Conservation (phyloP, 768 basidiomycete genomes). For the Chalciporus sphaerocephalus region DNA sequence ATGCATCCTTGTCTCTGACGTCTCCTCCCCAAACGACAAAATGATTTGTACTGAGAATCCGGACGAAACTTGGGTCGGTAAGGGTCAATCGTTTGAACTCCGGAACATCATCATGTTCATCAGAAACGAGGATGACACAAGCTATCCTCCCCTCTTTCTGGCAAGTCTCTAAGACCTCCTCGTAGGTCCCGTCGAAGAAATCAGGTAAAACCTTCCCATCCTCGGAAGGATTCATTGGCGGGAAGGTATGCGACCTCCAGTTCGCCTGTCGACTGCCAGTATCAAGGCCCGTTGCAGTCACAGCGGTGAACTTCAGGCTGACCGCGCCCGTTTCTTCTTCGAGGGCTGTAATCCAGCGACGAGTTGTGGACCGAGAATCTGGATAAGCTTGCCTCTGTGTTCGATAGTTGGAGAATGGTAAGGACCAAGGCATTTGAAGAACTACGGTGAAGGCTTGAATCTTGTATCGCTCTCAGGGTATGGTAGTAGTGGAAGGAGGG, state of each 20-base stretch:
- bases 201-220: constrained; percentile 63
- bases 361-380: constrained; percentile 52
- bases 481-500: too few species aligned
- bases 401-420: constrained; percentile 39
- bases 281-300: constrained; percentile 38
- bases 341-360: constrained; percentile 73
- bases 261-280: constrained; percentile 45
- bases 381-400: constrained; percentile 33
- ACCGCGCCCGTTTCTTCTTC: constrained; percentile 84
- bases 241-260: constrained; percentile 30
- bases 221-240: constrained; percentile 27
- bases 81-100: constrained; percentile 87
- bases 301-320: constrained; percentile 42
- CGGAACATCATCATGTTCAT: constrained; percentile 85
- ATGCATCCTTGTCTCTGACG: constrained; percentile 75
- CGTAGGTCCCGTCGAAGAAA: constrained; percentile 78
- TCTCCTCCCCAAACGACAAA: constrained; percentile 92
- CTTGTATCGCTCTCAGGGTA: too few species aligned
- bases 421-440: neutral
- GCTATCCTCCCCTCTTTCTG: constrained; percentile 70
- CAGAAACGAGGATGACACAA: constrained; percentile 78
- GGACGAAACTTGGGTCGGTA: constrained; percentile 67
- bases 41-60: constrained; percentile 64
- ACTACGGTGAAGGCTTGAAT: too few species aligned
- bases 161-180: constrained; percentile 66